These are phyloP conservation scores for Phoma herbarum DNA, from an alignment of 2,329 filamentous ascomycete species.

Conservation along the genomic window DNA sequence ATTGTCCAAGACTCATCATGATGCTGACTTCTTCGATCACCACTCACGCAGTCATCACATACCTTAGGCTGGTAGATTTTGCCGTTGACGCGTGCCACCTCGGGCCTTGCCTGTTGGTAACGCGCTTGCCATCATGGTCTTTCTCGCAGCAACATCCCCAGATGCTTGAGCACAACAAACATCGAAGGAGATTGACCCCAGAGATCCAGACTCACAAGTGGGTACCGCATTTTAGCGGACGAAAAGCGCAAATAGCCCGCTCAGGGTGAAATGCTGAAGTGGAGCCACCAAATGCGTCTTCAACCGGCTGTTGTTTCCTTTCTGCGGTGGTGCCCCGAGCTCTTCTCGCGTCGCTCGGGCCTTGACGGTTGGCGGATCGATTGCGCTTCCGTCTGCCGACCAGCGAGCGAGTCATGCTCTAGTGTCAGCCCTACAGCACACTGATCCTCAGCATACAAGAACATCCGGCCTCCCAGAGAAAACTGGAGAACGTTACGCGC, in stretches of 20 bases:
- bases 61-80: not conserved
- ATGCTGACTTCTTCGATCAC: constrained; percentile 3
- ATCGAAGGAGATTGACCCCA: not conserved
- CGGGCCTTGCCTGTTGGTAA: not conserved
- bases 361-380: constrained; percentile 1
- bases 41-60: constrained; percentile 1
- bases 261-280: constrained; percentile 2
- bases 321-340: not conserved
- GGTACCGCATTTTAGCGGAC: constrained; percentile 4
- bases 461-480: constrained; percentile 2
- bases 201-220: constrained; percentile 2
- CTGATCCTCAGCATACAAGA: constrained; percentile 8
- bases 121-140: not conserved
- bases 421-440: constrained; percentile 8
- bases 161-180: not conserved
- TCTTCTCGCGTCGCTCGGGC: constrained; percentile 4
- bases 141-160: not conserved
- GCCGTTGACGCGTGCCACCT: constrained; percentile 2
- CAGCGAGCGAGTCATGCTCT: not conserved
- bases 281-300: not conserved
- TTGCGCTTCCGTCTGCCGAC: constrained; percentile 3
- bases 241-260: constrained; percentile 8
- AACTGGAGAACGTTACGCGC: constrained; percentile 7
- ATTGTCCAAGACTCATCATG: constrained; percentile 14
- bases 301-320: constrained; percentile 1